phyloP scores from a whole-genome alignment of 192 early-diverging fungal species.

The Funneliformis geosporum region DNA sequence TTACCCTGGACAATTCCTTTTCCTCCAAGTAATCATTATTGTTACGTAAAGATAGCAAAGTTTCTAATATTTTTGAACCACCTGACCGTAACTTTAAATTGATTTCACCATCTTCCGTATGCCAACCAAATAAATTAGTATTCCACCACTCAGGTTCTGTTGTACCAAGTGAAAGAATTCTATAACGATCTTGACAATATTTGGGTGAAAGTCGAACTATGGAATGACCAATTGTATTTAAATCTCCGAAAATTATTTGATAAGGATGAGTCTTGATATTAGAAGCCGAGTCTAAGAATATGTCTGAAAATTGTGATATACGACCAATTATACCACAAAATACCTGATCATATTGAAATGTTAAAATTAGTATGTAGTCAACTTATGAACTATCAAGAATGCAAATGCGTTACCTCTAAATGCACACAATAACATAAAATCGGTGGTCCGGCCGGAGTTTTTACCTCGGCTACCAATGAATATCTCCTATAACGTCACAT shows the following conservation, averaged over 20 bases:
- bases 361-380: too few species aligned
- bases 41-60: not conserved
- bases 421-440: constrained; percentile 74
- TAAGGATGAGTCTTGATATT: constrained; percentile 52
- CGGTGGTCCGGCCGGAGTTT: constrained; percentile 48
- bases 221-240: constrained; percentile 81
- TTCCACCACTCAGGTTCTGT: constrained; percentile 75
- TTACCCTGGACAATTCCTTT: not conserved
- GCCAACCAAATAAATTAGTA: constrained; percentile 58
- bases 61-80: constrained; percentile 36
- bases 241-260: constrained; percentile 73
- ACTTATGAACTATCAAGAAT: too few species aligned
- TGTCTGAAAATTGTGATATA: constrained; percentile 65
- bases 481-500: constrained; percentile 48
- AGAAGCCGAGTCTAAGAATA: constrained; percentile 59
- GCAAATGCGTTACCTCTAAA: constrained; percentile 72
- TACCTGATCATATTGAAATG: constrained; percentile 37
- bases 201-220: constrained; percentile 66
- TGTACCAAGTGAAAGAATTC: constrained; percentile 61
- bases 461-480: constrained; percentile 62
- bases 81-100: constrained; percentile 43
- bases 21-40: not conserved
- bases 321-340: constrained; percentile 76
- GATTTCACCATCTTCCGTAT: constrained; percentile 44
- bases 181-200: constrained; percentile 65